Evolutionary conservation across 345 rosid species (phyloP).

Genomic region (Sonneratia alba): DNA sequence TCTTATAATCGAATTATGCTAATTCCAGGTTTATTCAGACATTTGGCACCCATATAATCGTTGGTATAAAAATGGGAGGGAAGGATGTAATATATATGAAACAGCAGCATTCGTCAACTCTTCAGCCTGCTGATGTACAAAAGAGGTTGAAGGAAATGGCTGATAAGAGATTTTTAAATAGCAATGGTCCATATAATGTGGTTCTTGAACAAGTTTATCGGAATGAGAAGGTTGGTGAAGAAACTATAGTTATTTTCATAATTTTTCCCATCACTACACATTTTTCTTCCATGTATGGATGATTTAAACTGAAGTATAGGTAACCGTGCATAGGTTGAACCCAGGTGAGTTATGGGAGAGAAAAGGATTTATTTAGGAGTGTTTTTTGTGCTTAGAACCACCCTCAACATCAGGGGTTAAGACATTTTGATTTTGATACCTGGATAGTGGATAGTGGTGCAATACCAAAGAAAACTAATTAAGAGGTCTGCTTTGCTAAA

Average conservation of each 20-base stretch:
- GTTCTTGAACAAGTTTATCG: slow-evolving; percentile 15
- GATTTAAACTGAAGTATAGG: not conserved
- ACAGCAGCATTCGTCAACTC: slow-evolving; percentile 69
- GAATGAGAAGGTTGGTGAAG: slow-evolving; percentile 13
- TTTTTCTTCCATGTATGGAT: not conserved
- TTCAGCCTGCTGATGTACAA: slow-evolving; percentile 70
- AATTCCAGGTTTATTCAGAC: slow-evolving; percentile 65
- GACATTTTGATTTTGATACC: not conserved
- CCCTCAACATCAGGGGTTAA: not conserved
- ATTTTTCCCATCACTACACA: not conserved
- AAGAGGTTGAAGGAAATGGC: slow-evolving; percentile 72
- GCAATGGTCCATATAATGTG: slow-evolving; percentile 30
- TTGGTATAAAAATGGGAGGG: slow-evolving; percentile 93
- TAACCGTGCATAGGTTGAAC: not conserved
- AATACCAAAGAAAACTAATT: not conserved
- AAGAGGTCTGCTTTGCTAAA: not conserved
- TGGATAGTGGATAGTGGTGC: not conserved
- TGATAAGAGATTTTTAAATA: slow-evolving; percentile 68
- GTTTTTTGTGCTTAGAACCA: not conserved
- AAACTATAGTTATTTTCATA: not conserved
- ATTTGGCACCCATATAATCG: slow-evolving; percentile 82
- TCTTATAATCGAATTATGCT: not conserved
- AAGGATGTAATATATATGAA: slow-evolving; percentile 83
- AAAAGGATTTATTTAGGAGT: not conserved
- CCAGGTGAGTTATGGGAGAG: not conserved